A percentile compares a stretch with the other conserved stretches of the same genome.
Evolutionary conservation across 2,329 filamentous ascomycete species (phyloP).

Genomic region (Aspergillus sp.): DNA sequence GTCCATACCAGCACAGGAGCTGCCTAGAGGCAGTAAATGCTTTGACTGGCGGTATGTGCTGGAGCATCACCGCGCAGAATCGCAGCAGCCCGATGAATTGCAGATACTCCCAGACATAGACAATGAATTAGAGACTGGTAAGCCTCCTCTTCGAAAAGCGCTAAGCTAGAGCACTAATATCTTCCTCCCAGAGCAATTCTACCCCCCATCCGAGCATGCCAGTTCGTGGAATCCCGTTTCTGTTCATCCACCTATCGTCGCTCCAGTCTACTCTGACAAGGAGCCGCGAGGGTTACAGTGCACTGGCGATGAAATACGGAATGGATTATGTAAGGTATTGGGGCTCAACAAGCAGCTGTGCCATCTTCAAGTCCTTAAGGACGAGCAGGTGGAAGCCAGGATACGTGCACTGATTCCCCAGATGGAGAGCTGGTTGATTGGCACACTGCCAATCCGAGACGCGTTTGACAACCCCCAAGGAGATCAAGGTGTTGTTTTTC

Average conservation of each 20-base stretch:
- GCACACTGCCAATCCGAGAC: slow-evolving; percentile 2
- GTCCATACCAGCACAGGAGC: slow-evolving; percentile 4
- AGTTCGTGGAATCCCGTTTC: not conserved
- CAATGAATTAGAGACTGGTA: slow-evolving; percentile 5
- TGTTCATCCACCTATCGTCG: slow-evolving; percentile 3
- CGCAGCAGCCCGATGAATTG: not conserved
- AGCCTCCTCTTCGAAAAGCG: not conserved
- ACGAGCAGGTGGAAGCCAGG: slow-evolving; percentile 5
- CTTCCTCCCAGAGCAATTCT: slow-evolving; percentile 1
- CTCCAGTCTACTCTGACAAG: slow-evolving; percentile 5
- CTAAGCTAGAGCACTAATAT: slow-evolving; percentile 6
- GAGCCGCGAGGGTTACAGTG: slow-evolving; percentile 5
- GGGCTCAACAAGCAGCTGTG: not conserved
- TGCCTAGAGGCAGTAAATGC: not conserved
- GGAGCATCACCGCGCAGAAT: slow-evolving; percentile 3
- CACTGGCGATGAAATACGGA: not conserved
- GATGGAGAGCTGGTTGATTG: slow-evolving; percentile 7
- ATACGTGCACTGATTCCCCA: slow-evolving; percentile 7
- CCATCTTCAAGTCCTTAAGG: not conserved
- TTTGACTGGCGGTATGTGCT: slow-evolving; percentile 6
- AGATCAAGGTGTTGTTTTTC: slow-evolving; percentile 2
- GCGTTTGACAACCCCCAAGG: not conserved
- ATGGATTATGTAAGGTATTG: not conserved
- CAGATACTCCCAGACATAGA: slow-evolving; percentile 1
- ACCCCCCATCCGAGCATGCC: slow-evolving; percentile 2